phyloP scores from a whole-genome alignment of 2,329 filamentous ascomycete genomes.

The Calonectria crousiana region DNA sequence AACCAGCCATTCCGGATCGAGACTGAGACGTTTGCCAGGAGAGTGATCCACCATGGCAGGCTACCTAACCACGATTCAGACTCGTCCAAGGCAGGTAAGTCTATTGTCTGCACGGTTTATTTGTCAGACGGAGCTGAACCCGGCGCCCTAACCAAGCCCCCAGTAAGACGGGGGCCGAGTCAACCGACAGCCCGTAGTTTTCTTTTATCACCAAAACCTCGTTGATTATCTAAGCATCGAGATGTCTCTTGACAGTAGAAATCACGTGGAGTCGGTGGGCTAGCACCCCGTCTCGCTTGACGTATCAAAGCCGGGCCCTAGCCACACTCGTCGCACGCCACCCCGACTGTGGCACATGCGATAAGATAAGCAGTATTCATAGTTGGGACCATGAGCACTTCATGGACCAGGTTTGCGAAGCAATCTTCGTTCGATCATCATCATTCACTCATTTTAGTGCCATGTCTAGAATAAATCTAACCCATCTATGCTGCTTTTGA shows the following conservation, averaged over 20 bases:
- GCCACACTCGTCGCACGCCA: neutral
- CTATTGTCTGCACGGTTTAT: too few species aligned
- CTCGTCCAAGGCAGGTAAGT: neutral
- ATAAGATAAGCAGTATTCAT: neutral
- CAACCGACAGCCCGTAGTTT: too few species aligned
- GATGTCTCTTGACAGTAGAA: too few species aligned
- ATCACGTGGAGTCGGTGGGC: too few species aligned
- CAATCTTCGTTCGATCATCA: neutral
- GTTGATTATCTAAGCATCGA: too few species aligned
- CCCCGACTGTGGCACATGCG: neutral
- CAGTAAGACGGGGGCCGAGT: too few species aligned
- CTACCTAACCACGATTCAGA: neutral
- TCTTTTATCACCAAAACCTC: too few species aligned
- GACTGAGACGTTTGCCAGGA: neutral
- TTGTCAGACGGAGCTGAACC: too few species aligned
- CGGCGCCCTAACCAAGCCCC: too few species aligned
- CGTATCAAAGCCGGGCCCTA: neutral
- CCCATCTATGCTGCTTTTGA: neutral
- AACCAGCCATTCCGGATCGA: neutral
- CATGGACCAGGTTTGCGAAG: neutral
- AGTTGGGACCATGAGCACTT: neutral
- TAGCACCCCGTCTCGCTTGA: too few species aligned
- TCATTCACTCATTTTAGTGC: neutral
- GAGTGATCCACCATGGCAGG: neutral
- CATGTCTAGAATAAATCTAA: neutral